Evolutionary conservation across 75 land plant species (phyloP), one percentile per base, ranked within the genome.

Genomic region (Cunninghamia lanceolata): DNA sequence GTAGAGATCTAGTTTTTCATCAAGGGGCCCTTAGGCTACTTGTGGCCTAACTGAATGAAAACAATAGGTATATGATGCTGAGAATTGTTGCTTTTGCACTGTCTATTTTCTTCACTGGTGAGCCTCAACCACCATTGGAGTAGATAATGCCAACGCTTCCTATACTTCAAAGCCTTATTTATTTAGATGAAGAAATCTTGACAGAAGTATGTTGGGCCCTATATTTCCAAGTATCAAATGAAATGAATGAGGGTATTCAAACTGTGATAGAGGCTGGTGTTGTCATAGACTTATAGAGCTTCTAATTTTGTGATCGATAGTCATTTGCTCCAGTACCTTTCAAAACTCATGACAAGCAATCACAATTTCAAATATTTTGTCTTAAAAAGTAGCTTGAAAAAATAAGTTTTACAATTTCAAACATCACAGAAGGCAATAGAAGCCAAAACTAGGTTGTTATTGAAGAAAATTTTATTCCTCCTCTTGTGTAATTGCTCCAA

Each of bases 361-460:
- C 90, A 92, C 96, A 19, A 93, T 93, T 82, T 95, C 96, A 82
- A 95, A 95, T 81, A 95, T 95, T 83, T 2, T 45, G 46, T 45
- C 46, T 45, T 45, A 5, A 45, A 45, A 45, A 45, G 5, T 45
- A 45, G 2, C 46, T 3, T 45, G 46, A 4, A 45, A 45, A 45
- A 9, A 45, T 4, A 45, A 9, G 52, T 50, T 50, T 9, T 9
- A 91, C 96, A 19, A 93, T 93, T 82, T 95, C 96, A 77, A 95
- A 95, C 82, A 95, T 95, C 81, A 95, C 93, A 39, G 96, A 94
- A 70, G 96, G 96, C 46, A 95, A 95, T 84, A 86, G 85, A 84
- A 90, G 87, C 28, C 96, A 95, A 80, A 95, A 93, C 43, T 95
- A 95, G 96, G 93, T 94, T 84, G 93, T 94, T 8, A 91, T 94